phyloP scores from a whole-genome alignment of 2,329 filamentous ascomycete species.

The Pestalotiopsis sp. region DNA sequence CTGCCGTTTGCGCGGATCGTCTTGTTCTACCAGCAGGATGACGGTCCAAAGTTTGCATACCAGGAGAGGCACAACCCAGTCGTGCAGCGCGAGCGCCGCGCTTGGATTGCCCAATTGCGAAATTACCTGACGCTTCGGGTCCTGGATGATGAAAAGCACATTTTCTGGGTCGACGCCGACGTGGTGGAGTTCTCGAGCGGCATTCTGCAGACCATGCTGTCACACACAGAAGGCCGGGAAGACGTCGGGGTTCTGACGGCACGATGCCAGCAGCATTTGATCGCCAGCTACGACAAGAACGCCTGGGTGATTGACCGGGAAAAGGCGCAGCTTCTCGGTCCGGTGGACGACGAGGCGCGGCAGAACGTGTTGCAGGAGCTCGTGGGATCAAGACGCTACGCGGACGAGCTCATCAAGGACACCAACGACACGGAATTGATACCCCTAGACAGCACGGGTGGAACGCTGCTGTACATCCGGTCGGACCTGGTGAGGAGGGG shows the following conservation, averaged over 20 bases:
- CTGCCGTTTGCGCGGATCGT: constrained; percentile 29
- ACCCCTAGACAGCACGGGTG: constrained; percentile 37
- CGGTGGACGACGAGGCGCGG: constrained; percentile 22
- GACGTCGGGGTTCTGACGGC: constrained; percentile 36
- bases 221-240: constrained; percentile 25
- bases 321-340: constrained; percentile 19
- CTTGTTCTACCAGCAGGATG: constrained; percentile 23
- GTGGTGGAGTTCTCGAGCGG: constrained; percentile 33
- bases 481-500: constrained; percentile 34
- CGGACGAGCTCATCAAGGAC: constrained; percentile 26
- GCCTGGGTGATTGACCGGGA: constrained; percentile 31
- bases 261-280: constrained; percentile 32
- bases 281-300: constrained; percentile 38
- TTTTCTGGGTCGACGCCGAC: constrained; percentile 40
- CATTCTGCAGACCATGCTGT: constrained; percentile 34
- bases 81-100: constrained; percentile 28
- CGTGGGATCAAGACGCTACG: constrained; percentile 22
- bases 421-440: constrained; percentile 32
- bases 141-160: constrained; percentile 32
- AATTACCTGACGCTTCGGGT: constrained; percentile 36
- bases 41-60: constrained; percentile 21
- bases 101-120: constrained; percentile 29
- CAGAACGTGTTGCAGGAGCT: constrained; percentile 20
- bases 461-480: constrained; percentile 36
- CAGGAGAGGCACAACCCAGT: constrained; percentile 24